These are phyloP conservation scores for Fusarium algeriense DNA, from an alignment of 2,329 filamentous ascomycete genomes.

Conservation along the genomic window DNA sequence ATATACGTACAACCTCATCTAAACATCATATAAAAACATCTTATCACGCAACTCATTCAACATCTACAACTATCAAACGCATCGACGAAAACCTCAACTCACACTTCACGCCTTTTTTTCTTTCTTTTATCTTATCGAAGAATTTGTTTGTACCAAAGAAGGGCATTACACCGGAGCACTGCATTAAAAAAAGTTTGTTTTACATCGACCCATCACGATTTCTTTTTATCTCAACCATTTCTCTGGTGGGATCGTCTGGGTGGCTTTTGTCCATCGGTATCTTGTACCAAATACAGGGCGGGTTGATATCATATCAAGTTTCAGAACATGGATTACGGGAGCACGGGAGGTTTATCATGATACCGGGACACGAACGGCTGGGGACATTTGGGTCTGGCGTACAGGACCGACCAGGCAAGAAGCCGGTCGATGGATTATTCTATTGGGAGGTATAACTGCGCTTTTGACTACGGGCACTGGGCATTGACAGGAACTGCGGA, in stretches of 20 bases:
- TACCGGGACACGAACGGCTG: slow-evolving; percentile 49
- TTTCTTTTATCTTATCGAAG: slow-evolving; percentile 40
- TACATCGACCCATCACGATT: slow-evolving; percentile 43
- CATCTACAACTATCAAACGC: slow-evolving; percentile 38
- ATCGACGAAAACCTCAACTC: slow-evolving; percentile 35
- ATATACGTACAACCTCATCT: slow-evolving; percentile 1
- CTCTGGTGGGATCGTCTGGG: slow-evolving; percentile 39
- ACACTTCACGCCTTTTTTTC: slow-evolving; percentile 37
- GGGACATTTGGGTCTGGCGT: slow-evolving; percentile 44
- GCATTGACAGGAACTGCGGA: slow-evolving; percentile 45
- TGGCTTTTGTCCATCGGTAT: slow-evolving; percentile 44
- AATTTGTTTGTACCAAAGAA: slow-evolving; percentile 59
- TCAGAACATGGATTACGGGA: slow-evolving; percentile 53
- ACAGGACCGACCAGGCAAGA: slow-evolving; percentile 45
- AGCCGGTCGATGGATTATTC: slow-evolving; percentile 42
- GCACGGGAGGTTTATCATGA: slow-evolving; percentile 49
- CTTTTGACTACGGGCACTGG: slow-evolving; percentile 41
- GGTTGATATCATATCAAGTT: slow-evolving; percentile 51
- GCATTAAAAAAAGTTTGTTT: slow-evolving; percentile 59
- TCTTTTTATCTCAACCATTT: slow-evolving; percentile 32
- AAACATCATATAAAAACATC: slow-evolving; percentile 27
- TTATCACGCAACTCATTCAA: slow-evolving; percentile 51
- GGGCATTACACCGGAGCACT: slow-evolving; percentile 63
- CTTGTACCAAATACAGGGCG: slow-evolving; percentile 51
- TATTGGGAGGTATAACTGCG: slow-evolving; percentile 42